phyloP scores from a whole-genome alignment of 495 filamentous ascomycete species.

The Podospora conica region DNA sequence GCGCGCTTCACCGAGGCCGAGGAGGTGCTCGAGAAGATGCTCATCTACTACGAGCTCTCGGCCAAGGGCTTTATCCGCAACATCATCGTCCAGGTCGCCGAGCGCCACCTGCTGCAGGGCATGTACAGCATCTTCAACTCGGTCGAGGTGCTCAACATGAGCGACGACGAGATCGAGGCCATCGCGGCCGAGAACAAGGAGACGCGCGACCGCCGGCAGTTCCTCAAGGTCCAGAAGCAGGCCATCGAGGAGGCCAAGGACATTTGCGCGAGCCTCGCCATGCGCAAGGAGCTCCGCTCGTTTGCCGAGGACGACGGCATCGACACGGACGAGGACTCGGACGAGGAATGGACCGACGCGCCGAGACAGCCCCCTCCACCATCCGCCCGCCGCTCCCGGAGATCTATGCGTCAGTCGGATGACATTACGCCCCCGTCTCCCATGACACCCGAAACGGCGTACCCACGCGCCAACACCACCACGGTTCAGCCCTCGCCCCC shows the following conservation, averaged over 20 bases:
- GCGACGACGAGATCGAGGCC: conserved; percentile 25
- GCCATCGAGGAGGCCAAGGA: conserved; percentile 37
- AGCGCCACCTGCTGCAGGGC: conserved; percentile 34
- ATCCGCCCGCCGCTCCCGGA: neutral
- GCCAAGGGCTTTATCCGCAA: conserved; percentile 35
- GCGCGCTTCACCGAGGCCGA: conserved; percentile 30
- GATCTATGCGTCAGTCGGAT: neutral
- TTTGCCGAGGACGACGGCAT: conserved; percentile 20
- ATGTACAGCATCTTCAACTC: conserved; percentile 38
- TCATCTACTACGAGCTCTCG: conserved; percentile 37
- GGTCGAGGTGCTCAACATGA: conserved; percentile 28
- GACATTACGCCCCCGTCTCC: neutral
- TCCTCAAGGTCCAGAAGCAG: conserved; percentile 30
- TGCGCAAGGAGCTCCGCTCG: conserved; percentile 33
- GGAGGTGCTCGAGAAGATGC: conserved; percentile 40
- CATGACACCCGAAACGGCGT: neutral
- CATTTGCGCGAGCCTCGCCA: conserved; percentile 35
- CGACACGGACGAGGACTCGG: conserved; percentile 15
- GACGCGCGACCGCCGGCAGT: conserved; percentile 28
- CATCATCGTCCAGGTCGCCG: conserved; percentile 35
- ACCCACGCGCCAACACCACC: neutral
- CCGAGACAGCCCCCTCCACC: neutral
- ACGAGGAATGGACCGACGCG: conserved; percentile 14
- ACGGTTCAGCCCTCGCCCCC: neutral
- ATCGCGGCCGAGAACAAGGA: conserved; percentile 37